phyloP scores from a whole-genome alignment of 257 asterid genomes.

The Solanum pennellii region DNA sequence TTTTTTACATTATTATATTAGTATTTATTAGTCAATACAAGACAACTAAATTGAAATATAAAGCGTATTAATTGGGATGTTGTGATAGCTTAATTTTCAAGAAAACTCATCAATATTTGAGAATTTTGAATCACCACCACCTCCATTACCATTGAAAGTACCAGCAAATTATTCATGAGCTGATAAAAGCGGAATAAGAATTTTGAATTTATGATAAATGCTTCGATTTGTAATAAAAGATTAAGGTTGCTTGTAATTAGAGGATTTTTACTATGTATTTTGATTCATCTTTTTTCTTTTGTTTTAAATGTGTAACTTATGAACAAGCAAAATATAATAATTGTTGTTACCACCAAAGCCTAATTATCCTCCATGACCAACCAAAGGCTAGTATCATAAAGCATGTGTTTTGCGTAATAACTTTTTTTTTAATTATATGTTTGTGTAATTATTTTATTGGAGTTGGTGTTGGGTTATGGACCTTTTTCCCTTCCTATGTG shows the following conservation, averaged over 20 bases:
- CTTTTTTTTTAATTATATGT: too few relatives aligned
- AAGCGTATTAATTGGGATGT: too few relatives aligned
- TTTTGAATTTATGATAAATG: background rate
- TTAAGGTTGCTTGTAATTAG: too few relatives aligned
- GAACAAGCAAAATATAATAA: background rate
- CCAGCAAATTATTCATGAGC: background rate
- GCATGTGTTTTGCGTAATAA: too few relatives aligned
- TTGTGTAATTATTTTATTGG: too few relatives aligned
- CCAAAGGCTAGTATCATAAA: background rate
- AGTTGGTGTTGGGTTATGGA: too few relatives aligned
- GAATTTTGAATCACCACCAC: background rate
- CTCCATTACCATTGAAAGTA: background rate
- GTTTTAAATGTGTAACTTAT: background rate
- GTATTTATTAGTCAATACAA: too few relatives aligned
- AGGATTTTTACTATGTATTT: background rate
- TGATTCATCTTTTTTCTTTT: background rate
- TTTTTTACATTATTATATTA: too few relatives aligned
- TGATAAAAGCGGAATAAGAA: rapidly evolving
- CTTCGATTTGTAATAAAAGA: background rate
- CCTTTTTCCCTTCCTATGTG: too few relatives aligned
- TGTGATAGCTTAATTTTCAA: too few relatives aligned
- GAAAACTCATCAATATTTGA: too few relatives aligned
- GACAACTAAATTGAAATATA: too few relatives aligned
- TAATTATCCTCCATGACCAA: background rate
- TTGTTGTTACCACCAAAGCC: background rate